Evolutionary conservation across 1,284 basidiomycete species (phyloP).

Genomic region (Cryptococcus sp.): DNA sequence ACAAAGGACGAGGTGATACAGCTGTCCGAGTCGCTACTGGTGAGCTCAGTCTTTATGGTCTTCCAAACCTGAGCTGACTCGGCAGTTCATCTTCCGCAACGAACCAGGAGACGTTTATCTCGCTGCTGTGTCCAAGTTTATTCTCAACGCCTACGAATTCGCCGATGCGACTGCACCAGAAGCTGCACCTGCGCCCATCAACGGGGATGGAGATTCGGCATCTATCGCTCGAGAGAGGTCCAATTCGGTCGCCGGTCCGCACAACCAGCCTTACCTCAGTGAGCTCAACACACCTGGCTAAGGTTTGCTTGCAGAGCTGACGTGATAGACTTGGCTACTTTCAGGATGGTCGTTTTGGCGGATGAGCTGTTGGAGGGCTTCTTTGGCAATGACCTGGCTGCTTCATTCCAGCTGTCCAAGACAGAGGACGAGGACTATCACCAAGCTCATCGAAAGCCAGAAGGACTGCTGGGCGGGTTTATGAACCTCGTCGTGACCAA

Average conservation of each 20-base stretch:
- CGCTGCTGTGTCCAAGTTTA: slow-evolving; percentile 89
- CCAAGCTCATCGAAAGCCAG: slow-evolving; percentile 51
- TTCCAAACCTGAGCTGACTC: slow-evolving; percentile 1
- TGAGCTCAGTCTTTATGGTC: slow-evolving; percentile 46
- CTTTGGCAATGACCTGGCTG: slow-evolving; percentile 82
- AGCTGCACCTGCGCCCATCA: slow-evolving; percentile 26
- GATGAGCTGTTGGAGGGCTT: slow-evolving; percentile 92
- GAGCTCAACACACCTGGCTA: background rate
- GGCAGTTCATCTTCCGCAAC: slow-evolving; percentile 92
- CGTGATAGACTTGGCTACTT: slow-evolving; percentile 54
- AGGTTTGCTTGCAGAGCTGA: slow-evolving; percentile 2
- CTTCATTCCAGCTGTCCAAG: slow-evolving; percentile 75
- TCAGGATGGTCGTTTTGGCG: slow-evolving; percentile 94
- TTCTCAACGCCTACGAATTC: slow-evolving; percentile 95
- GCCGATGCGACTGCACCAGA: slow-evolving; percentile 73
- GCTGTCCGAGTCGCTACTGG: slow-evolving; percentile 86
- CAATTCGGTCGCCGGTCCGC: slow-evolving; percentile 36
- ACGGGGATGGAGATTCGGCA: slow-evolving; percentile 47
- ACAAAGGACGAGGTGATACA: slow-evolving; percentile 92
- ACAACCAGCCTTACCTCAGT: slow-evolving; percentile 77
- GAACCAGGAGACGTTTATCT: slow-evolving; percentile 96
- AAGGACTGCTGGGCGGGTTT: slow-evolving; percentile 67
- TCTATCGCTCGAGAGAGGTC: slow-evolving; percentile 52
- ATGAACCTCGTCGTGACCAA: slow-evolving; percentile 84
- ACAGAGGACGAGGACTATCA: slow-evolving; percentile 54